phyloP scores from a whole-genome alignment of 805 yeast genomes.

The Candida chauliodis region DNA sequence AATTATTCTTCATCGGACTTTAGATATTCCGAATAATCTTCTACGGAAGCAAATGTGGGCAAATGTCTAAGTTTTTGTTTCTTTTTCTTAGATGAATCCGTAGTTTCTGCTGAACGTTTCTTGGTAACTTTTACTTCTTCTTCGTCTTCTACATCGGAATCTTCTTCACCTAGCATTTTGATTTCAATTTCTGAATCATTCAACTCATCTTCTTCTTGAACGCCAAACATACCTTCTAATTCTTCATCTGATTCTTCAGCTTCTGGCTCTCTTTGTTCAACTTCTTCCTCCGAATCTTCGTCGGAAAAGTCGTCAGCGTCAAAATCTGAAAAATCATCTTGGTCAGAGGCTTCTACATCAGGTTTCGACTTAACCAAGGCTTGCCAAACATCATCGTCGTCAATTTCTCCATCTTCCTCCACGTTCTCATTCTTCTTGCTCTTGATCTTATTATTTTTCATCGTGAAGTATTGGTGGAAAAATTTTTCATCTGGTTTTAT shows the following conservation, averaged over 20 bases:
- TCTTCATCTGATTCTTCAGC: constrained; percentile 33
- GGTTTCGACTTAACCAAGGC: constrained; percentile 76
- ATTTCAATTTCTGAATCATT: constrained; percentile 20
- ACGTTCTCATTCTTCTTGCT: constrained; percentile 16
- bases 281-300: constrained; percentile 41
- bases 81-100: constrained; percentile 36
- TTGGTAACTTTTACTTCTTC: constrained; percentile 31
- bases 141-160: constrained; percentile 24
- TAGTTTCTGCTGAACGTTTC: constrained; percentile 25
- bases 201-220: constrained; percentile 26
- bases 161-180: constrained; percentile 31
- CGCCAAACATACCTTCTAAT: constrained; percentile 16
- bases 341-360: constrained; percentile 45
- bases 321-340: constrained; percentile 35
- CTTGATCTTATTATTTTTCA: constrained; percentile 45
- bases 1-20: constrained; percentile 56
- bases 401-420: constrained; percentile 43
- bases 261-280: constrained; percentile 15
- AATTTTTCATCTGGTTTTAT: constrained; percentile 85
- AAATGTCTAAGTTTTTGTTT: constrained; percentile 59
- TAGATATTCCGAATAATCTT: constrained; percentile 75
- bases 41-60: constrained; percentile 87
- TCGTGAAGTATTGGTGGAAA: constrained; percentile 78
- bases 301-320: constrained; percentile 44
- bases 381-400: constrained; percentile 76